Conservation (phyloP, 1,139 yeast species). For the Sugiyamaella japonica region DNA sequence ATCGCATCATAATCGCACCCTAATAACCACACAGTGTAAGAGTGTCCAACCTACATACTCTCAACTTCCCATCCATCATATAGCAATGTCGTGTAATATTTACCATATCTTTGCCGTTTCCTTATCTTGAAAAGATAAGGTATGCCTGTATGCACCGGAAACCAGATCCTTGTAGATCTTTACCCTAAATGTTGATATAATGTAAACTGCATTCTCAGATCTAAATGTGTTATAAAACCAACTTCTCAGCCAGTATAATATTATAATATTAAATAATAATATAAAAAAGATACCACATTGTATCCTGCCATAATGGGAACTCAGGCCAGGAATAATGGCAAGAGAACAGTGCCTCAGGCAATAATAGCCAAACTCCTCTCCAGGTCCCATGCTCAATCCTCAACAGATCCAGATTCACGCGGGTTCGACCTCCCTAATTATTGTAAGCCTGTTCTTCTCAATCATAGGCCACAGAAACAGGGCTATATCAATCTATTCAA, state of each 20-base stretch:
- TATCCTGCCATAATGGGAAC: too few relatives aligned
- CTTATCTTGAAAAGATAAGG: not conserved
- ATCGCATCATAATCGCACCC: too few relatives aligned
- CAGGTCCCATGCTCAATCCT: not conserved
- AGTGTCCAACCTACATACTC: too few relatives aligned
- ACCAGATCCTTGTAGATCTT: not conserved
- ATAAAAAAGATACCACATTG: too few relatives aligned
- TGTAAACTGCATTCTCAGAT: not conserved
- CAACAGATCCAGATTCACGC: not conserved
- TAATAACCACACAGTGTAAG: too few relatives aligned
- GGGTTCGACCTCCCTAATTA: conserved; percentile 6
- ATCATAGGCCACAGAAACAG: not conserved
- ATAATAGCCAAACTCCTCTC: not conserved
- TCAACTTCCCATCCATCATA: too few relatives aligned
- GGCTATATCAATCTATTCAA: conserved; percentile 13
- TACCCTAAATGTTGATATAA: not conserved
- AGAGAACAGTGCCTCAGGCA: too few relatives aligned
- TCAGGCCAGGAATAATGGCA: too few relatives aligned
- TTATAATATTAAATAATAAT: too few relatives aligned
- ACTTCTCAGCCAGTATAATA: too few relatives aligned
- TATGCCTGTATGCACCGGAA: not conserved
- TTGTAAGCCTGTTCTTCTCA: conserved; percentile 1
- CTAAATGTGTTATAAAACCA: too few relatives aligned
- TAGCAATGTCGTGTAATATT: too few relatives aligned
- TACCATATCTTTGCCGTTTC: not conserved